These are phyloP conservation scores for Aphanomyces invadans DNA, from an alignment of 352 stramenopile species.

Conservation along the genomic window DNA sequence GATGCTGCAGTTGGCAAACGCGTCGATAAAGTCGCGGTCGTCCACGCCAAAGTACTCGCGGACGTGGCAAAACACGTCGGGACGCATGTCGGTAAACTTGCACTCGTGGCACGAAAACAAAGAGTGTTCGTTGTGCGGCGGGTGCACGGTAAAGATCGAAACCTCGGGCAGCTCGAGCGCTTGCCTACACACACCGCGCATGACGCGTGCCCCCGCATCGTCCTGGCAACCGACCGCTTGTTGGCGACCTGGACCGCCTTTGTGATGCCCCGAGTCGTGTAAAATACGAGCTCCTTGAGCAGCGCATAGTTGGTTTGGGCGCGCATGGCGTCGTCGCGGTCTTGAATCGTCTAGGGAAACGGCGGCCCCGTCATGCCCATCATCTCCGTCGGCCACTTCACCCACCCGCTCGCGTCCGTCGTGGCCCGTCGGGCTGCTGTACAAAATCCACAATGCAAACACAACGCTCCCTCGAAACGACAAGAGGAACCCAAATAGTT, in stretches of 20 bases:
- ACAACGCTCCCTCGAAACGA: conserved; percentile 61
- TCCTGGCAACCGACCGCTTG: too few species aligned
- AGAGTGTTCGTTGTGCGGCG: conserved; percentile 26
- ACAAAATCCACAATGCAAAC: conserved; percentile 68
- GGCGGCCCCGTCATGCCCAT: too few species aligned
- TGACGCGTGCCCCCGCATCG: neutral
- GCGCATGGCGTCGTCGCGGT: conserved; percentile 50
- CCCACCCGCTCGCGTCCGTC: too few species aligned
- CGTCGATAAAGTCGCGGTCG: conserved; percentile 43
- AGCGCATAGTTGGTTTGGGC: conserved; percentile 75
- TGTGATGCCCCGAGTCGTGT: conserved; percentile 68
- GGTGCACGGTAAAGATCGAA: conserved; percentile 40
- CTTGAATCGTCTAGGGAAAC: conserved; percentile 27
- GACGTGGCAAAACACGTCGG: conserved; percentile 43
- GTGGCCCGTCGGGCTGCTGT: conserved; percentile 32
- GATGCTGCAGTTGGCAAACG: conserved; percentile 54
- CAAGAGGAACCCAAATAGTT: conserved; percentile 57
- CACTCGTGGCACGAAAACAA: conserved; percentile 39
- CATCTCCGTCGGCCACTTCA: neutral
- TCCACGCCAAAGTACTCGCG: conserved; percentile 49
- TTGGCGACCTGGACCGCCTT: conserved; percentile 38
- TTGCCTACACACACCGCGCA: conserved; percentile 22
- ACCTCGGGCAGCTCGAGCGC: conserved; percentile 15
- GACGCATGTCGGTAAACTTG: conserved; percentile 57
- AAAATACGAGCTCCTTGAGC: conserved; percentile 66